Conservation (phyloP, 139 green algal species). For the Mesostigma viride region DNA sequence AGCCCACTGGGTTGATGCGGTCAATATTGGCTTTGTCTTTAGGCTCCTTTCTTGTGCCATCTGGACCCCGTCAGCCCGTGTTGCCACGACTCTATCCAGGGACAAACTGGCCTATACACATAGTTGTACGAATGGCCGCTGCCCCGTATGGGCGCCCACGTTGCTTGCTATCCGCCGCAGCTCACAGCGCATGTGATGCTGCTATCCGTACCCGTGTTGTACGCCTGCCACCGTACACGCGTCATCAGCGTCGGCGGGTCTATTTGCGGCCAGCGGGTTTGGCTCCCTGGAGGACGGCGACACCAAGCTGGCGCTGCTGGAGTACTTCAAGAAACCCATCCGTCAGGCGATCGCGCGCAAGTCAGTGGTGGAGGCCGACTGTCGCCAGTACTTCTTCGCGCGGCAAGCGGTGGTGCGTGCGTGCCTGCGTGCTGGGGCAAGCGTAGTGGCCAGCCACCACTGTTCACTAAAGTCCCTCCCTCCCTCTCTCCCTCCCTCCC, state of each 20-base stretch:
- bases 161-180: neutral
- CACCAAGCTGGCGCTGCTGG: slow-evolving; percentile 21
- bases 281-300: slow-evolving; percentile 22
- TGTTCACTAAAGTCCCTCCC: neutral
- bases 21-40: too few species aligned
- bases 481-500: too few species aligned
- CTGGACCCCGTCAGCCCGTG: too few species aligned
- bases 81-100: neutral
- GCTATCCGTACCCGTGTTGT: neutral
- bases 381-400: slow-evolving; percentile 82
- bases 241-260: neutral
- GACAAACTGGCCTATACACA: too few species aligned
- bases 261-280: slow-evolving; percentile 12
- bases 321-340: slow-evolving; percentile 20
- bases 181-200: neutral
- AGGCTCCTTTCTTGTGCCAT: too few species aligned
- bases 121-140: neutral
- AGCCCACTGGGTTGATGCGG: too few species aligned
- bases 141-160: neutral
- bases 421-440: slow-evolving; percentile 10
- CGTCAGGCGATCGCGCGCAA: slow-evolving; percentile 18
- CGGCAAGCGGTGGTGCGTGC: slow-evolving; percentile 36
- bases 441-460: slow-evolving; percentile 44
- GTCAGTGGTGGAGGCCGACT: slow-evolving; percentile 51
- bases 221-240: neutral